Conservation (phyloP, 2,329 filamentous ascomycete species). For the Phaeophleospora eucalypticola region DNA sequence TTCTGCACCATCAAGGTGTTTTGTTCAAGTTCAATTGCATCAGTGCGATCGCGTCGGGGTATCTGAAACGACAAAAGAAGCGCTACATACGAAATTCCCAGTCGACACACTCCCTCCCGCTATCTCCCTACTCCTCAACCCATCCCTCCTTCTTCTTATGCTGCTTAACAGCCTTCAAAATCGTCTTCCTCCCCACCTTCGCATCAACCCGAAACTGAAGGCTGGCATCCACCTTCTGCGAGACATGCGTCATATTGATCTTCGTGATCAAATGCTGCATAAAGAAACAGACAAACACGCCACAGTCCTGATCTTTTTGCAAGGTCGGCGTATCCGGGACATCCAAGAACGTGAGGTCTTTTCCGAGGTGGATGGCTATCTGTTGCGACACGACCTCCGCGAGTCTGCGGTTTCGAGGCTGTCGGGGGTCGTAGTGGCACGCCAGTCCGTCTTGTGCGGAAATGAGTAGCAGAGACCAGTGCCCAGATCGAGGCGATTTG, state of each 20-base stretch:
- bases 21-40: background rate
- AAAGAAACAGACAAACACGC: conserved; percentile 11
- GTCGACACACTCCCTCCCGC: background rate
- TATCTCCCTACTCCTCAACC: conserved; percentile 1
- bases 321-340: conserved; percentile 2
- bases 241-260: conserved; percentile 5
- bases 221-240: conserved; percentile 10
- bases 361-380: conserved; percentile 1
- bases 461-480: conserved; percentile 12
- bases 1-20: background rate
- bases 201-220: conserved; percentile 5
- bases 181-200: conserved; percentile 7
- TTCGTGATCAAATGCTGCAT: conserved; percentile 13
- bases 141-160: background rate
- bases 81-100: background rate
- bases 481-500: background rate
- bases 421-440: conserved; percentile 11
- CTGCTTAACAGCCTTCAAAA: conserved; percentile 7
- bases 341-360: conserved; percentile 2
- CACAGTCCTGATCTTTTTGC: conserved; percentile 5
- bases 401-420: conserved; percentile 1
- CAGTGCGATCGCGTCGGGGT: background rate
- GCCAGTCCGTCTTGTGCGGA: conserved; percentile 6
- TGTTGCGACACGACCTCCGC: background rate
- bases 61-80: background rate